Base-by-base conservation (phyloP, 768 basidiomycete species). In the Lactarius sanguifluus region DNA sequence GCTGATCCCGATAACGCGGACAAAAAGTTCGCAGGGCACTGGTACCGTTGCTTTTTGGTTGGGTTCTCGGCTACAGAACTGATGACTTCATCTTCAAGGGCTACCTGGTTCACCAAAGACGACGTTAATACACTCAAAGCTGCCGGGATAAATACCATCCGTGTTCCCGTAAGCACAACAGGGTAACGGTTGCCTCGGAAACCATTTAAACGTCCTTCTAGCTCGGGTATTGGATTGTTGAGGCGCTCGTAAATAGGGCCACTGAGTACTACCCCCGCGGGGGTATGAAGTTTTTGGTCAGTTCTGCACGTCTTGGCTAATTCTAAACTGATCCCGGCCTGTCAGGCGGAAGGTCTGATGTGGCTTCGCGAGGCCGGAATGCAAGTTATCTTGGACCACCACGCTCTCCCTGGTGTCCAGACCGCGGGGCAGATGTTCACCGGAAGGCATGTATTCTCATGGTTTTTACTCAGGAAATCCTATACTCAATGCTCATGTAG, bases 191-290 rank as follows among this genome's bases (percentile, higher is more conserved):
- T 41, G 12, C 55, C 32, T 43, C 57, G 23, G 9, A 16, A 13
- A 1, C 54, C 2, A 40, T 57, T 43, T 60, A 38, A 57, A 20
- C 12, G 12, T 16, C 30, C 20, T 1, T 47, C 4, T 47, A 91
- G 90, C 83, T 92, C 47, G 91, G 91, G 0, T 93, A 88, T 73
- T 93, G 91, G 91, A 86, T 92, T 57, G 78, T 93, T 9, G 91
- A 93, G 72, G 80, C 79, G 3, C 77, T 93, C 9, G 91, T 92
- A 0, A 73, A 92, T 72, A 81, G 86, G 5, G 70, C 71, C 1
- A 78, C 76, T 2, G 91, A 92, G 72, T 82, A 79, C 56, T 92
- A 82, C 73, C 87, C 90, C 16, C 81, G 84, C 41, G 91, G 91
- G 23, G 91, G 91, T 34, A 80, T 93, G 40, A 62, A 71, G 3